Percentiles rank a stretch among this genome's conserved stretches.
Evolutionary conservation across 1,284 basidiomycete species (phyloP).

Genomic region (Limonomyces culmigenus): DNA sequence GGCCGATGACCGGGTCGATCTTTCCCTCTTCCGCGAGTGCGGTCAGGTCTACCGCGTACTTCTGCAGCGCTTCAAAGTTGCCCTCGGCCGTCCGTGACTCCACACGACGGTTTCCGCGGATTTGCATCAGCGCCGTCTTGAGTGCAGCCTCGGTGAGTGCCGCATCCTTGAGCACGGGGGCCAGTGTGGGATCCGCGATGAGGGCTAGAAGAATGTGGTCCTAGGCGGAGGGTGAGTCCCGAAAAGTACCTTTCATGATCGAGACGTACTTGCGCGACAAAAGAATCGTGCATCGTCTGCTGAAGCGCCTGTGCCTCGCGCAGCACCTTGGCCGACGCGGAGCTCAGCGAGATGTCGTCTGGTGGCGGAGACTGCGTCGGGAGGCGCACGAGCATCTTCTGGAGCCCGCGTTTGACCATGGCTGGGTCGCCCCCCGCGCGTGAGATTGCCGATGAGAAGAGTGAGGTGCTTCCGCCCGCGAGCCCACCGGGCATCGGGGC

Average conservation of each 20-base stretch:
- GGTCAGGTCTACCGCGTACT: conserved; percentile 78
- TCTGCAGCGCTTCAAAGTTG: conserved; percentile 74
- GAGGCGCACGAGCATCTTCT: conserved; percentile 57
- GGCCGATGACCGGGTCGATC: conserved; percentile 85
- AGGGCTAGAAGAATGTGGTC: conserved; percentile 49
- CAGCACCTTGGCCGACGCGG: conserved; percentile 49
- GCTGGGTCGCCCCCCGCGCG: conserved; percentile 64
- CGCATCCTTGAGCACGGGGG: conserved; percentile 56
- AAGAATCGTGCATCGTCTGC: conserved; percentile 85
- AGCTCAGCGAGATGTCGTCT: conserved; percentile 55
- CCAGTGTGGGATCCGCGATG: conserved; percentile 53
- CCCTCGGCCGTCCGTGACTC: conserved; percentile 73
- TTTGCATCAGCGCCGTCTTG: conserved; percentile 67
- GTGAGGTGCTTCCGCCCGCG: conserved; percentile 19
- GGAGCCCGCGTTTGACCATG: conserved; percentile 40
- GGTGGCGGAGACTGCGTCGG: conserved; percentile 79
- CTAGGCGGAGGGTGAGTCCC: too few relatives aligned
- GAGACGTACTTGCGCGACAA: conserved; percentile 86
- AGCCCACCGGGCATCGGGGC: conserved; percentile 16
- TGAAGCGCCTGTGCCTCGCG: conserved; percentile 68
- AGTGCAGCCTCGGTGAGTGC: conserved; percentile 56
- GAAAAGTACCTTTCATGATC: too few relatives aligned
- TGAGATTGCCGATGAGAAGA: conserved; percentile 61
- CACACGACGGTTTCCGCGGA: conserved; percentile 67
- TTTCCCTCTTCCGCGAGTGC: conserved; percentile 80